Evolutionary conservation across 306 rosid genomes (phyloP), one percentile per base, ranked within the genome.

Genomic region (Betula pendula): DNA sequence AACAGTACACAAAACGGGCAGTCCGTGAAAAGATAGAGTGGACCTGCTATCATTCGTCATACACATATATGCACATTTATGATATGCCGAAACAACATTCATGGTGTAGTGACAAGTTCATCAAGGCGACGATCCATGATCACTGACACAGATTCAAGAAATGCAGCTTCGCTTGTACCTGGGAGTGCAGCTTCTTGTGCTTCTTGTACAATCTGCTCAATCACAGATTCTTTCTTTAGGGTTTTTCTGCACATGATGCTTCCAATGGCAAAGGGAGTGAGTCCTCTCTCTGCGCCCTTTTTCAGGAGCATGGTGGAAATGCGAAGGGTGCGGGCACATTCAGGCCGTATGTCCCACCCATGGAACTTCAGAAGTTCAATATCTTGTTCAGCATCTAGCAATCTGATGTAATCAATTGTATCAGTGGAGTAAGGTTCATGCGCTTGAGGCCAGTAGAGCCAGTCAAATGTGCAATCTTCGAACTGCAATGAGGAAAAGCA

Each of bases 381-480:
- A 79, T 90, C 94, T 51, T 72, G 77, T 69, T 84, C 90, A 12
- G 89, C 90, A 58, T 90, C 79, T 49, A 90, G 75, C 67, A 89
- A 84, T 75, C 78, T 87, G 75, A 90, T 85, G 80, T 90, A 87
- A 48, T 86, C 85, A 63, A 86, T 75, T 66, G 82, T 85, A 43
- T 85, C 85, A 4, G 77, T 45, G 65, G 94, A 90, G 79, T 84
- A 90, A 31, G 91, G 89, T 70, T 87, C 75, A 48, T 59, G 77
- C 70, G 94, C 91, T 82, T 90, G 94, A 9, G 90, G 91, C 94
- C 94, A 90, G 79, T 90, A 85, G 49, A 90, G 80, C 94, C 94
- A 90, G 48, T 90, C 94, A 77, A 87, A 90, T 58, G 94, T 90
- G 87, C 94, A 90, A 75, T 90, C 94, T 84, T 90, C 92, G 79